phyloP scores from a whole-genome alignment of 2,329 filamentous ascomycete species.

The Grosmannia serpens region DNA sequence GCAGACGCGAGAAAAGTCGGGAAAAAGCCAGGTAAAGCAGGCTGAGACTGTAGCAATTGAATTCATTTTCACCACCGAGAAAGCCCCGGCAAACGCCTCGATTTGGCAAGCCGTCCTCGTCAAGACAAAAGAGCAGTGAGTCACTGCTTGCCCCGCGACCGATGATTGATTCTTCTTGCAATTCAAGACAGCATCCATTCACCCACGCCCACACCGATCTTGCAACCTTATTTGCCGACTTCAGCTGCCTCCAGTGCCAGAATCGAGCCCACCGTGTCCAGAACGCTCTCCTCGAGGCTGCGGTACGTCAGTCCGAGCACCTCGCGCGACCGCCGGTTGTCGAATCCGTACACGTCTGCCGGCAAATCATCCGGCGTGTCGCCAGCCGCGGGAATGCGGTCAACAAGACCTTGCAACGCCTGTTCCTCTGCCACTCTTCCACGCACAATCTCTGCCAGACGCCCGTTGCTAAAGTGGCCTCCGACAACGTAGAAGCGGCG shows the following conservation, averaged over 20 bases:
- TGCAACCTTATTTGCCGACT: not conserved
- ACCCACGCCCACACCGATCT: not conserved
- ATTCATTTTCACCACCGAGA: not conserved
- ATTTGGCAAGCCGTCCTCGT: not conserved
- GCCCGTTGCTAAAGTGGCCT: conserved; percentile 49
- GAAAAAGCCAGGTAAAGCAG: not conserved
- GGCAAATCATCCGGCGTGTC: conserved; percentile 28
- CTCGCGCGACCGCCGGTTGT: conserved; percentile 42
- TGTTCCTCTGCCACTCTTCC: not conserved
- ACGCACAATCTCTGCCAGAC: conserved; percentile 41
- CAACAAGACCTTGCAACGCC: conserved; percentile 6
- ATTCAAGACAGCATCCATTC: not conserved
- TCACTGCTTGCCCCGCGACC: not conserved
- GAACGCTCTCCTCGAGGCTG: conserved; percentile 44
- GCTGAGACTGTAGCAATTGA: not conserved
- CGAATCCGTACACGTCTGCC: conserved; percentile 39
- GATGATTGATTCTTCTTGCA: not conserved
- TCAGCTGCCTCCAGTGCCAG: conserved; percentile 10
- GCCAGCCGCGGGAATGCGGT: conserved; percentile 25
- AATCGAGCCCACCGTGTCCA: conserved; percentile 42
- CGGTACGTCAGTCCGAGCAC: conserved; percentile 50
- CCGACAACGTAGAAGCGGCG: conserved; percentile 54
- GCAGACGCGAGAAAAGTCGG: too few species aligned
- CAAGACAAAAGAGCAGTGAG: not conserved
- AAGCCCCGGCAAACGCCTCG: not conserved